Evolutionary conservation across 73 alveolate genomes (phyloP).

Genomic region (Loxodes magnus): DNA sequence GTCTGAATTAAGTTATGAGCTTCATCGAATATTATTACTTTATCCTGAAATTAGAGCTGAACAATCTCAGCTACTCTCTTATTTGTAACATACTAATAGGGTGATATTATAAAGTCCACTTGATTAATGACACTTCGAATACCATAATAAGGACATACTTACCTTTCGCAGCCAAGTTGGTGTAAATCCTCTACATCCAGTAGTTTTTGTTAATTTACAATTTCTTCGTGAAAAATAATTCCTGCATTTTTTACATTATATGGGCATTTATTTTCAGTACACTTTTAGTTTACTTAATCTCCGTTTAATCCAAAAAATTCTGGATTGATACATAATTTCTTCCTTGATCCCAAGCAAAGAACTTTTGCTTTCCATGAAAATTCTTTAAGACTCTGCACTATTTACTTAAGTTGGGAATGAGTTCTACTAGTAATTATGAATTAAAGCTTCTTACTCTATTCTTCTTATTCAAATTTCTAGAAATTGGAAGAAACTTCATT

Average conservation of each 20-base stretch:
- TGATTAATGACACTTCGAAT: constrained; percentile 22
- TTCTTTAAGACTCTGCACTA: constrained; percentile 48
- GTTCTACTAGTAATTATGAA: constrained; percentile 83
- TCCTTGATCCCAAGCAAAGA: constrained; percentile 60
- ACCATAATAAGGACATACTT: constrained; percentile 43
- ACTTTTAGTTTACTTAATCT: constrained; percentile 5
- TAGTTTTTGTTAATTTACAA: constrained; percentile 22
- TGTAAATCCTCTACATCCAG: constrained; percentile 43
- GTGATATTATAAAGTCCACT: constrained; percentile 39
- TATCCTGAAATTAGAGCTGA: constrained; percentile 18
- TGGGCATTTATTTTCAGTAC: constrained; percentile 3
- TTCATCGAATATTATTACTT: constrained; percentile 40
- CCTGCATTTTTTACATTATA: constrained; percentile 1
- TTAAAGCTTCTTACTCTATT: too few relatives aligned
- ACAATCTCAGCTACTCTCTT: constrained; percentile 14
- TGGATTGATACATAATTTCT: constrained; percentile 52
- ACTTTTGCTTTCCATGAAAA: constrained; percentile 57
- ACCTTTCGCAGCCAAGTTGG: constrained; percentile 19
- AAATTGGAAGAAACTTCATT: too few relatives aligned
- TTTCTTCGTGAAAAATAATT: constrained; percentile 1
- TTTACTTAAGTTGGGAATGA: constrained; percentile 67
- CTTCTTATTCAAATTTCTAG: too few relatives aligned
- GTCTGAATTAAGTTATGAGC: constrained; percentile 40
- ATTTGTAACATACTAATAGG: constrained; percentile 43
- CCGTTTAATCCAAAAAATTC: constrained; percentile 19